Evolutionary conservation across 805 yeast species (phyloP), one percentile per base, ranked within the genome.

Genomic region (Teunomyces pallodes): DNA sequence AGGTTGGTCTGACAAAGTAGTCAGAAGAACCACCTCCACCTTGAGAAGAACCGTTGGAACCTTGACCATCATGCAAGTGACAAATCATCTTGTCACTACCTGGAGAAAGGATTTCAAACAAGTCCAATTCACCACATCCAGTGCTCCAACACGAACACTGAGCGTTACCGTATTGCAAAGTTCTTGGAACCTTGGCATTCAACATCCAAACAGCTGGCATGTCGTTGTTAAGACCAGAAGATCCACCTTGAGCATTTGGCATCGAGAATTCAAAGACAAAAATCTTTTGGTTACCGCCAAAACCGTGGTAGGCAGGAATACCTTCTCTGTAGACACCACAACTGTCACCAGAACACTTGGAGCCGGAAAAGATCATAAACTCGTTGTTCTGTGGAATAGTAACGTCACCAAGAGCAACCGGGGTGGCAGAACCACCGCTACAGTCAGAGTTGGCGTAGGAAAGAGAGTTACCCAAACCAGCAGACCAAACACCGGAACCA

Each of bases 151-250:
- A 94, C 32, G 97, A 90, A 78, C 98, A 94, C 16, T 80, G 66
- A 24, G 84, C 66, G 51, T 75, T 75, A 68, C 97, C 97, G 73
- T 94, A 94, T 75, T 94, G 98, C 62, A 84, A 73, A 57, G 97
- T 91, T 80, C 99, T 89, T 73, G 99, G 97, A 64, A 91, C 85
- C 77, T 88, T 87, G 53, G 96, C 96, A 69, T 91, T 91, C 67
- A 91, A 82, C 69, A 91, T 76, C 98, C 98, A 91, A 60, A 91
- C 80, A 53, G 99, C 98, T 57, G 99, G 99, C 98, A 94, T 92
- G 70, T 94, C 97, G 62, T 79, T 78, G 78, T 91, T 90, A 61
- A 62, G 66, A 30, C 75, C 62, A 45, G 75, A 56, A 52, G 78
- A 74, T 31, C 76, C 62, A 45, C 75, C 69, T 42, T 61, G 40